Evolutionary conservation across 192 early-diverging fungal genomes (phyloP).

Genomic region (Gonapodya prolifera): DNA sequence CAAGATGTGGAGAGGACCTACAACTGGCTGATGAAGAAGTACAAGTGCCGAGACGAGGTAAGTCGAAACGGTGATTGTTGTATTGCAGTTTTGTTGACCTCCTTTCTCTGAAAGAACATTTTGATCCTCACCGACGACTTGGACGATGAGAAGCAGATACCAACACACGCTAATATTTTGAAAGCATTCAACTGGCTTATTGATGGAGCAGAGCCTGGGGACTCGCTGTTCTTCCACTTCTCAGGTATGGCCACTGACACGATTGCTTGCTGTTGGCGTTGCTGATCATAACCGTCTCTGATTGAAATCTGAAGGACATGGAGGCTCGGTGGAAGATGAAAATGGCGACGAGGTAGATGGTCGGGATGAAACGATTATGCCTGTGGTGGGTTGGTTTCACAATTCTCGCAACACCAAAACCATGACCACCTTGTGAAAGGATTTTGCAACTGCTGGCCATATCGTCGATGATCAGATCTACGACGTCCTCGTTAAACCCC

Average conservation of each 20-base stretch:
- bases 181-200: slow-evolving; percentile 57
- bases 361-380: slow-evolving; percentile 26
- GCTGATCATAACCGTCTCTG: neutral
- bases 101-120: slow-evolving; percentile 19
- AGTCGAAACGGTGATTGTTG: too few species aligned
- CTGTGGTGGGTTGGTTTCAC: neutral
- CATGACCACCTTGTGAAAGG: slow-evolving; percentile 55
- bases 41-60: neutral
- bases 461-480: slow-evolving; percentile 60
- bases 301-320: slow-evolving; percentile 36
- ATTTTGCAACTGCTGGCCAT: slow-evolving; percentile 53
- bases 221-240: slow-evolving; percentile 66
- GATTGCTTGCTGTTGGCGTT: neutral
- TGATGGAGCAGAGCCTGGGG: slow-evolving; percentile 46
- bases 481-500: slow-evolving; percentile 36
- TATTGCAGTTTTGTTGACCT: neutral
- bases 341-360: slow-evolving; percentile 40
- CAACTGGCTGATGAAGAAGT: neutral
- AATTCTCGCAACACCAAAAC: neutral
- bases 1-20: neutral
- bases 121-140: slow-evolving; percentile 10
- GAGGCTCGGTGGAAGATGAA: slow-evolving; percentile 30
- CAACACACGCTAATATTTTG: slow-evolving; percentile 41
- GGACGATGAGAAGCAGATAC: slow-evolving; percentile 1
- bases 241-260: slow-evolving; percentile 17